Percentiles rank a stretch among this genome's conserved stretches.
Conservation (phyloP, 495 filamentous ascomycete species). For the Filosporella fistucella region DNA sequence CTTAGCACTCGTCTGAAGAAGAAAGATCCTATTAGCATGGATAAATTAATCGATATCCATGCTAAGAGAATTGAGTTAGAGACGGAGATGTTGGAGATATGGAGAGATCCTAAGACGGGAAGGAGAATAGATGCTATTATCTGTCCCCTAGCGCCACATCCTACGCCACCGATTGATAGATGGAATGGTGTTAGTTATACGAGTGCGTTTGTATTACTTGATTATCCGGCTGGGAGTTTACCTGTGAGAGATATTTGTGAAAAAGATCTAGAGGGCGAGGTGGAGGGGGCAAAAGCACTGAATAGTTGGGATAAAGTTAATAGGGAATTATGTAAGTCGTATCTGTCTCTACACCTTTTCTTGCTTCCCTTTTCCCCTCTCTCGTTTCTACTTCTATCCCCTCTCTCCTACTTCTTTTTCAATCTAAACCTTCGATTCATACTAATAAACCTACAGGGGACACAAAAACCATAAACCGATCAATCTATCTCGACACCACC, state of each 20-base stretch:
- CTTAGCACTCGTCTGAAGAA: constrained; percentile 42
- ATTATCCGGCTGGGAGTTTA: constrained; percentile 55
- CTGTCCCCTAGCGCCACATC: constrained; percentile 52
- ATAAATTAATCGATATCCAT: constrained; percentile 44
- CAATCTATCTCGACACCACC: constrained; percentile 49
- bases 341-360: not conserved
- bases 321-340: constrained; percentile 53
- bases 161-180: constrained; percentile 57
- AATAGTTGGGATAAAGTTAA: constrained; percentile 60
- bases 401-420: no score
- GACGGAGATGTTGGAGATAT: constrained; percentile 51
- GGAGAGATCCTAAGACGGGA: constrained; percentile 31
- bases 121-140: constrained; percentile 46
- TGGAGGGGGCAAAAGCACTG: constrained; percentile 32
- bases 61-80: constrained; percentile 44
- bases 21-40: constrained; percentile 34
- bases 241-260: constrained; percentile 46
- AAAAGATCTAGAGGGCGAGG: constrained; percentile 45
- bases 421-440: no score
- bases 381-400: no score
- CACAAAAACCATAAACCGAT: constrained; percentile 45
- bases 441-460: constrained; percentile 46
- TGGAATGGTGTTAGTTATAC: constrained; percentile 63
- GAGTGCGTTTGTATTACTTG: constrained; percentile 53
- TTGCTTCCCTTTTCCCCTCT: no score